These are phyloP conservation scores for Populus tomentosa DNA, from an alignment of 441 rosid genomes.

Conservation along the genomic window DNA sequence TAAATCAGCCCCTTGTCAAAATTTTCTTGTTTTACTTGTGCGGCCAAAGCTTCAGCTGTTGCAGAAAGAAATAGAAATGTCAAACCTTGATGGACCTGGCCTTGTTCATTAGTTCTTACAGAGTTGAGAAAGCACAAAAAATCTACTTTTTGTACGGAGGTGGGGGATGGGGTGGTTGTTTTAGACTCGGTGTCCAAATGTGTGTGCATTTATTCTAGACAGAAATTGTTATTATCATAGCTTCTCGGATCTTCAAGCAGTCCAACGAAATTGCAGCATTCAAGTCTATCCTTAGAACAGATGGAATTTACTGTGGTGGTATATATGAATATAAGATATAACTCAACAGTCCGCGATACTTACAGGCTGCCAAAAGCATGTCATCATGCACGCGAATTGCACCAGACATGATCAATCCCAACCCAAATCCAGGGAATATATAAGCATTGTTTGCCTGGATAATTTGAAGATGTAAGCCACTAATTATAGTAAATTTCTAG, in stretches of 20 bases:
- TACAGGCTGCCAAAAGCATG: constrained; percentile 97
- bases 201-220: too few relatives aligned
- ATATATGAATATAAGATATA: background rate
- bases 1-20: constrained; percentile 71
- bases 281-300: background rate
- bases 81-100: background rate
- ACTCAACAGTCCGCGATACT: constrained; percentile 20
- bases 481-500: background rate
- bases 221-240: too few relatives aligned
- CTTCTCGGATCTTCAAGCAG: too few relatives aligned
- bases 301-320: background rate
- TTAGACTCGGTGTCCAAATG: too few relatives aligned
- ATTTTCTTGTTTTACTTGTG: constrained; percentile 61
- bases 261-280: background rate
- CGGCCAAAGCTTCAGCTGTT: constrained; percentile 92
- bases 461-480: constrained; percentile 8
- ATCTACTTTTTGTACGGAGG: too few relatives aligned
- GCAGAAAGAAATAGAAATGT: constrained; percentile 5
- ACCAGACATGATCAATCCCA: constrained; percentile 89
- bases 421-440: constrained; percentile 95
- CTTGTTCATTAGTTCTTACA: background rate
- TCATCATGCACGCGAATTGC: too few relatives aligned
- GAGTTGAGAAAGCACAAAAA: background rate
- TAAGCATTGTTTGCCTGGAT: constrained; percentile 93
- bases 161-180: background rate